Evolutionary conservation across 2,329 filamentous ascomycete genomes (phyloP).

Genomic region (Neonectria sp.): DNA sequence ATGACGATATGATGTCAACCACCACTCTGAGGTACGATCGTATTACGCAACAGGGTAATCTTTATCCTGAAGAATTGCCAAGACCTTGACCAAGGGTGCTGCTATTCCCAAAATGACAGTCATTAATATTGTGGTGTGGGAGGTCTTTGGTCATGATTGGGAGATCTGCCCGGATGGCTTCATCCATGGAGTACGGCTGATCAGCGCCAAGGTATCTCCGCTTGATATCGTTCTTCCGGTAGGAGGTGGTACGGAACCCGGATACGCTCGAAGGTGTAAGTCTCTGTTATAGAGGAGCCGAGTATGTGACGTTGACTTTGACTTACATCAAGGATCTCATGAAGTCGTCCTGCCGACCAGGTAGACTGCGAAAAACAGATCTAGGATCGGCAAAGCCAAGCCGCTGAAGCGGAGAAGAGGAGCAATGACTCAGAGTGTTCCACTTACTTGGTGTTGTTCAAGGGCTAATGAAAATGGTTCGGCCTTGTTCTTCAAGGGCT

Average conservation of each 20-base stretch:
- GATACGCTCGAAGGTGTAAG: not conserved
- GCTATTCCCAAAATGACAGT: not conserved
- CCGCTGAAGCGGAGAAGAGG: not conserved
- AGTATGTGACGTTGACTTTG: conserved; percentile 1
- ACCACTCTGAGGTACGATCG: not conserved
- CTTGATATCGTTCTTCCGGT: not conserved
- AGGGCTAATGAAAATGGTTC: no score
- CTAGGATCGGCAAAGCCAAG: not conserved
- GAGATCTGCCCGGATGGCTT: not conserved
- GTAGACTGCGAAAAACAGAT: not conserved
- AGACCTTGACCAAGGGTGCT: not conserved
- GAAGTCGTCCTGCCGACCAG: no score
- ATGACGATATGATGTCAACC: not conserved
- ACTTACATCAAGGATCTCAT: conserved; percentile 3
- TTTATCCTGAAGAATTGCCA: not conserved
- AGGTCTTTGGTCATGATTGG: not conserved
- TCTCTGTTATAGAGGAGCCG: no score
- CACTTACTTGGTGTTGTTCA: no score
- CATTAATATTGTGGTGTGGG: not conserved
- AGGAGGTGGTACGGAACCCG: not conserved
- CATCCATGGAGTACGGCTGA: not conserved
- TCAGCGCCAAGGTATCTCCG: not conserved
- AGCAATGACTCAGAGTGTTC: not conserved
- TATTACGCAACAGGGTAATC: not conserved
- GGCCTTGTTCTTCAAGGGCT: not conserved